Conservation (phyloP, 352 stramenopile species). For the Globisporangium orthogonon region DNA sequence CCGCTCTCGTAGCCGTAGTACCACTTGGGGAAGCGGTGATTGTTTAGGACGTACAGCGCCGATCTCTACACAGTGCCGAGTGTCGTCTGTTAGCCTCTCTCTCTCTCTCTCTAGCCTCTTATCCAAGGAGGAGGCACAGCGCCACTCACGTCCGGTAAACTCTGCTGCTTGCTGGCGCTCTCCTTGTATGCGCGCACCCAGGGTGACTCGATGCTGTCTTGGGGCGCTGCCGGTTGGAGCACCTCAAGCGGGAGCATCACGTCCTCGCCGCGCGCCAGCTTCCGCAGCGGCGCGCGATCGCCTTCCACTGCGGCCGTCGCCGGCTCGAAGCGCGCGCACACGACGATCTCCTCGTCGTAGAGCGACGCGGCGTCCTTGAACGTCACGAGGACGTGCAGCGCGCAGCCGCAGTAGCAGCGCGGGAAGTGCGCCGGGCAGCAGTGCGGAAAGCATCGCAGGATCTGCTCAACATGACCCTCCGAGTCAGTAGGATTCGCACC, state of each 20-base stretch:
- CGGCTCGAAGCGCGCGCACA: too few relatives aligned
- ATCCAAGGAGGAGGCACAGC: neutral
- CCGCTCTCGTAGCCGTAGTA: constrained; percentile 48
- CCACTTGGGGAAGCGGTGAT: constrained; percentile 43
- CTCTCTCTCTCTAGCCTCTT: too few relatives aligned
- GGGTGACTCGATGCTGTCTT: constrained; percentile 10
- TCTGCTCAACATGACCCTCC: constrained; percentile 2
- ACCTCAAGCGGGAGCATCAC: constrained; percentile 16
- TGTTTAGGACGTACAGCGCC: constrained; percentile 39
- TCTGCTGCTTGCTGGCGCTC: constrained; percentile 26
- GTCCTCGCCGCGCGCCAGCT: constrained; percentile 15
- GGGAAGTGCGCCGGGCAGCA: constrained; percentile 23
- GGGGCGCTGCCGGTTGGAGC: neutral
- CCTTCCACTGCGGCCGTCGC: neutral
- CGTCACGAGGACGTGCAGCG: constrained; percentile 25
- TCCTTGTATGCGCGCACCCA: constrained; percentile 38
- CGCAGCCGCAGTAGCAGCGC: constrained; percentile 26
- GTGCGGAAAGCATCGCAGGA: constrained; percentile 29
- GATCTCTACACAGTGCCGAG: constrained; percentile 14
- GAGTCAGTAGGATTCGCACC: too few relatives aligned
- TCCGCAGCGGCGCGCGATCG: neutral
- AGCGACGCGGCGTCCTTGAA: constrained; percentile 17
- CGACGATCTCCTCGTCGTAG: neutral
- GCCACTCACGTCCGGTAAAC: constrained; percentile 16
- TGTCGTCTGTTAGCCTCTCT: too few relatives aligned